Evolutionary conservation across 2,329 filamentous ascomycete genomes (phyloP).

Genomic region (Penicillium frequentans): DNA sequence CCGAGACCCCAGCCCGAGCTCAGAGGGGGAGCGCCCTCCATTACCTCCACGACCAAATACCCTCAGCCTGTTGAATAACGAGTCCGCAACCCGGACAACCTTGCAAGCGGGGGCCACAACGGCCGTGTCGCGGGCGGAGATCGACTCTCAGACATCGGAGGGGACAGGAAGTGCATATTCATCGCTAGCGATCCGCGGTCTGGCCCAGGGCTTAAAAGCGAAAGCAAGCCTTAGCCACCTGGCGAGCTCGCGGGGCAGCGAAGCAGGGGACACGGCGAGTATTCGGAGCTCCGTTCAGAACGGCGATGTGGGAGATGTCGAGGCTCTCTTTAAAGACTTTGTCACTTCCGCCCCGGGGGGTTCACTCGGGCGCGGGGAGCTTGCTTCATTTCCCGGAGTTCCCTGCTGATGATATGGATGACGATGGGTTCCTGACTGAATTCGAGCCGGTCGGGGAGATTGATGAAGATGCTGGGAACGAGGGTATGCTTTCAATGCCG

Average conservation of each 20-base stretch:
- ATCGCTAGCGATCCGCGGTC: constrained; percentile 40
- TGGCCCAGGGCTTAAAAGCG: constrained; percentile 30
- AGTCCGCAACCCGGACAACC: constrained; percentile 32
- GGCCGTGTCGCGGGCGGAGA: constrained; percentile 77
- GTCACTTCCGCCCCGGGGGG: constrained; percentile 44
- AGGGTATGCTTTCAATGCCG: constrained; percentile 45
- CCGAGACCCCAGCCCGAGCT: constrained; percentile 23
- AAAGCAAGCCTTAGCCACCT: constrained; percentile 43
- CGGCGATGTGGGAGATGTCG: constrained; percentile 68
- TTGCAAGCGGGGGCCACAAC: constrained; percentile 72
- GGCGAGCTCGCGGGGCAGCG: constrained; percentile 50
- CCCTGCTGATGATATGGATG: constrained; percentile 54
- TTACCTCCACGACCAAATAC: constrained; percentile 48
- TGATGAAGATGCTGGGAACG: constrained; percentile 53
- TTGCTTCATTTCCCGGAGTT: constrained; percentile 37
- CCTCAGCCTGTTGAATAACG: constrained; percentile 37
- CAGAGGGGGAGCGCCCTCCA: constrained; percentile 43
- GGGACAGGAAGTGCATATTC: constrained; percentile 69
- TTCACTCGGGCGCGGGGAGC: constrained; percentile 40
- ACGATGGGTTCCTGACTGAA: constrained; percentile 67
- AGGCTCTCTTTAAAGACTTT: constrained; percentile 76
- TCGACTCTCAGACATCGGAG: constrained; percentile 72
- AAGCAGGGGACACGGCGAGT: constrained; percentile 52
- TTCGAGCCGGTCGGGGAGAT: constrained; percentile 70
- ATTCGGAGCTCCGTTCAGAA: constrained; percentile 53